A percentile compares a stretch with the other conserved stretches of the same genome.
Evolutionary conservation across 805 yeast genomes (phyloP).

Genomic region (Wickerhamiella siamensis): DNA sequence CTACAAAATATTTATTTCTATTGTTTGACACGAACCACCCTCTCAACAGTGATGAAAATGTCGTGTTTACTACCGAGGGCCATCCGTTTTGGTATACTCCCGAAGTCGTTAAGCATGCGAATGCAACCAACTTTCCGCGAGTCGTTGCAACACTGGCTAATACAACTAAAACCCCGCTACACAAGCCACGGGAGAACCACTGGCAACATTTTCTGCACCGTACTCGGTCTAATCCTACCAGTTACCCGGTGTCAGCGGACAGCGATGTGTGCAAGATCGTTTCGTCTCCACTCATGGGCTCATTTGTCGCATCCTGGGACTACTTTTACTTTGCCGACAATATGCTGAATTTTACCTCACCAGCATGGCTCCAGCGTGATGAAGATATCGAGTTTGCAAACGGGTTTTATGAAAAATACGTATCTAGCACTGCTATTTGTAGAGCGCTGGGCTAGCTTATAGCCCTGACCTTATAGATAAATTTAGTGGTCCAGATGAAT

Average conservation of each 20-base stretch:
- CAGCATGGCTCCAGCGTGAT: conserved; percentile 10
- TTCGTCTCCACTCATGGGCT: conserved; percentile 7
- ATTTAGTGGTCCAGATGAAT: conserved; percentile 2
- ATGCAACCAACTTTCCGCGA: conserved; percentile 10
- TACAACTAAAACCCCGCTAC: neutral
- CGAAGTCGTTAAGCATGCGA: conserved; percentile 19
- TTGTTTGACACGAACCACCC: conserved; percentile 57
- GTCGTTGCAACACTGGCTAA: conserved; percentile 15
- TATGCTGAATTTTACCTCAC: conserved; percentile 10
- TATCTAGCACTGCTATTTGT: conserved; percentile 7
- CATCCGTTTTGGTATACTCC: conserved; percentile 70
- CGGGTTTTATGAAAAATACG: conserved; percentile 14
- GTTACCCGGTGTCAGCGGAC: neutral
- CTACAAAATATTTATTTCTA: conserved; percentile 67
- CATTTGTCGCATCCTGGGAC: conserved; percentile 24
- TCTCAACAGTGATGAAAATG: conserved; percentile 31
- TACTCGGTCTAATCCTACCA: neutral
- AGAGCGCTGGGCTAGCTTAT: neutral
- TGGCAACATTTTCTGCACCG: neutral
- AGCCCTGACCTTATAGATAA: neutral
- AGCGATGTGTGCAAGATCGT: neutral
- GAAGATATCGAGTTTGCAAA: conserved; percentile 1
- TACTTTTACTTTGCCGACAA: conserved; percentile 21
- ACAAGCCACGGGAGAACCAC: neutral
- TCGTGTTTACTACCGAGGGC: conserved; percentile 73